Percentiles rank a stretch among this genome's conserved stretches.
phyloP scores from a whole-genome alignment of 768 basidiomycete genomes.

The Leccinum boreale region DNA sequence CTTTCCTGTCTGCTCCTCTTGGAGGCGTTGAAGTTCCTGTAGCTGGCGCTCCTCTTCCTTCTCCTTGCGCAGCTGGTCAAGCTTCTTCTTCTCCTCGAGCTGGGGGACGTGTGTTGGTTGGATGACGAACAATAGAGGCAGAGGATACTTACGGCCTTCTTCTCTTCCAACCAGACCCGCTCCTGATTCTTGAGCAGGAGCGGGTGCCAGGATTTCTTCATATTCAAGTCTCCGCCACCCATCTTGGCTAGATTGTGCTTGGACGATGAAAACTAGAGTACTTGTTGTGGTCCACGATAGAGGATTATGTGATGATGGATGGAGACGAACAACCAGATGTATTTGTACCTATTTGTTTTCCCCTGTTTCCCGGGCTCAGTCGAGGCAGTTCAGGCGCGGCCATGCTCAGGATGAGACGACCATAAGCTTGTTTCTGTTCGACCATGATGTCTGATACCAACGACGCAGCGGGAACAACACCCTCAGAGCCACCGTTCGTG shows the following conservation, averaged over 20 bases:
- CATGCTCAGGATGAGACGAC: constrained; percentile 5
- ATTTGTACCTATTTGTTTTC: constrained; percentile 33
- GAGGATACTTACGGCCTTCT: constrained; percentile 73
- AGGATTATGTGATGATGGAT: background rate
- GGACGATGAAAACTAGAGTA: background rate
- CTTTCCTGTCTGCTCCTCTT: constrained; percentile 94
- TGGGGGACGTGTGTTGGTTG: constrained; percentile 32
- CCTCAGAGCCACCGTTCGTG: constrained; percentile 31
- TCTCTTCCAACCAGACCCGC: constrained; percentile 98
- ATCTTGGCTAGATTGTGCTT: constrained; percentile 55
- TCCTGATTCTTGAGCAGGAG: constrained; percentile 97
- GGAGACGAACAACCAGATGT: constrained; percentile 3
- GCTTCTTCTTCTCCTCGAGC: constrained; percentile 98
- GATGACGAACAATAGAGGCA: background rate
- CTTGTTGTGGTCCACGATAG: background rate
- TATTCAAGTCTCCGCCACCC: constrained; percentile 98
- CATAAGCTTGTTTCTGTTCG: constrained; percentile 3
- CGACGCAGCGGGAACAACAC: constrained; percentile 32
- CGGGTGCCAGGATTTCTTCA: constrained; percentile 99
- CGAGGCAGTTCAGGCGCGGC: background rate
- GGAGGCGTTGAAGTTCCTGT: constrained; percentile 92
- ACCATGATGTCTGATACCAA: constrained; percentile 41
- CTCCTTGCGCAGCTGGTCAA: constrained; percentile 95
- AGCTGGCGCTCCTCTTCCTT: constrained; percentile 96
- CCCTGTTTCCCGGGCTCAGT: background rate